Evolutionary conservation across 345 rosid species (phyloP), one percentile per base, ranked within the genome.

Genomic region (Lumnitzera racemosa): DNA sequence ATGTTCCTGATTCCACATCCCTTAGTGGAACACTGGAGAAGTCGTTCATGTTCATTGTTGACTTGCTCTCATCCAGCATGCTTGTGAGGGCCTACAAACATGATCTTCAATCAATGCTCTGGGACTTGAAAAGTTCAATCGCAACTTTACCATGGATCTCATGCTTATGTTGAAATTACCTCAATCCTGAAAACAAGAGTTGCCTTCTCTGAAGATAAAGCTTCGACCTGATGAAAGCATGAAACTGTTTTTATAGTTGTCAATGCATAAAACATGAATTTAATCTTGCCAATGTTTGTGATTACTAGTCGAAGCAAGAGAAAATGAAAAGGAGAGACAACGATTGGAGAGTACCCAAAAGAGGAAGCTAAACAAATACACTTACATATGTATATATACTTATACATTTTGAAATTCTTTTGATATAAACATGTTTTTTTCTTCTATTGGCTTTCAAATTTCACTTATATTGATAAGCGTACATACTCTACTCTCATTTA

Each of bases 201-300:
- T 46, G 97, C 87, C 88, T 94, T 94, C 73, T 94, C 96, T 1
- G 99, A 87, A 61, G 96, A 87, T 50, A 94, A 85, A 4, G 87
- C 82, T 79, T 92, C 98, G 25, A 87, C 96, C 97, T 92, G 82
- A 63, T 25, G 61, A 56, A 70, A 50, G 24, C 52, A 53, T 51
- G 36, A 56, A 12, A 29, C 43, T 20, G 43, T 59, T 59, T 13
- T 23, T 47, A 48, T 48, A 15, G 43, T 23, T 16, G 31, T 27
- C 47, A n/a, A 12, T 5, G 5, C 64, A 46, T 12, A 61, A 56
- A 8, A 31, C 53, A 24, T 12, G 3, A 10, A 3, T 25, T 23
- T 27, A 27, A 55, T 15, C 15, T 46, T 13, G 43, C 43, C 7
- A 36, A 50, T 13, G 27, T 36, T 53, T 43, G 49, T 16, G 24